A percentile compares a stretch with the other conserved stretches of the same genome.
phyloP scores from a whole-genome alignment of 2,329 filamentous ascomycete species.

The Neonectria hederae region DNA sequence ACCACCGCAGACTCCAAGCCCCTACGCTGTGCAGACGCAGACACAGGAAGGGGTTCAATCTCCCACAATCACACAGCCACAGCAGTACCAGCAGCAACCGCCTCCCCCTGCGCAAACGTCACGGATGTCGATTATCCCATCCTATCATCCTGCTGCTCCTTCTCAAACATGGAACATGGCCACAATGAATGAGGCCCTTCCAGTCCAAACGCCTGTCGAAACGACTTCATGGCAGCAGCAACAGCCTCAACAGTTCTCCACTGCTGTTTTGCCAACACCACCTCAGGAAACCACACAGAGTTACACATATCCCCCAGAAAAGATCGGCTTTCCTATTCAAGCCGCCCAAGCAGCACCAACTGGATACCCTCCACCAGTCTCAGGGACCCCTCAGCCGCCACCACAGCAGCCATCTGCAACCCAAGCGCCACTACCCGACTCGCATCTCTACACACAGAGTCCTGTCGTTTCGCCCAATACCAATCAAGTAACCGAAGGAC shows the following conservation, averaged over 20 bases:
- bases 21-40: accelerated
- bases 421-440: not conserved
- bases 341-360: not conserved
- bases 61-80: not conserved
- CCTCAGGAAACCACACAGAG: not conserved
- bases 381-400: not conserved
- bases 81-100: not conserved
- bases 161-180: slow-evolving; percentile 26
- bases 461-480: no score
- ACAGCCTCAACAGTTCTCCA: not conserved
- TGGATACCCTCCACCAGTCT: slow-evolving; percentile 2
- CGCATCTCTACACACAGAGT: not conserved
- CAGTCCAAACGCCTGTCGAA: not conserved
- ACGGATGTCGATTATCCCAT: not conserved
- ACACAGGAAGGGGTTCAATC: not conserved
- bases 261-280: not conserved
- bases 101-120: not conserved
- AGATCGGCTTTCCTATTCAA: not conserved
- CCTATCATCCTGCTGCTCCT: not conserved
- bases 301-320: not conserved
- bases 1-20: slow-evolving; percentile 8
- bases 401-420: not conserved
- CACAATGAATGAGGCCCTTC: slow-evolving; percentile 27
- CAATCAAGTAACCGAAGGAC: not conserved
- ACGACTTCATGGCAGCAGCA: not conserved